These are phyloP conservation scores for Aspergillus mulundensis DNA, from an alignment of 495 filamentous ascomycete species.

Conservation along the genomic window DNA sequence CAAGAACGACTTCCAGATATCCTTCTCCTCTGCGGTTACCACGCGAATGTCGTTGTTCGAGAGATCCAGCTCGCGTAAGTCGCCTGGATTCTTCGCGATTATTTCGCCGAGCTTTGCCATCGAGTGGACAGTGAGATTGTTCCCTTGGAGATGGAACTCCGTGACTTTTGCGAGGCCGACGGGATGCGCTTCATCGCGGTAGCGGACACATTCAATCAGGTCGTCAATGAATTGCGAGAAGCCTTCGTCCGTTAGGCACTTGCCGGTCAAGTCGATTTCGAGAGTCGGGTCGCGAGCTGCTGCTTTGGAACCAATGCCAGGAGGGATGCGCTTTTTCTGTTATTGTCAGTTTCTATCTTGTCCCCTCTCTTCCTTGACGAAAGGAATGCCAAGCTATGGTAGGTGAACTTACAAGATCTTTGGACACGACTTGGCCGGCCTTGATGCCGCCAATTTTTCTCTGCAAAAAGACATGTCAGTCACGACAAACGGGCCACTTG, in stretches of 20 bases:
- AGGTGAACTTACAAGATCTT: slow-evolving; percentile 35
- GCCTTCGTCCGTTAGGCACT: slow-evolving; percentile 41
- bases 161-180: slow-evolving; percentile 36
- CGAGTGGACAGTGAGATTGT: slow-evolving; percentile 34
- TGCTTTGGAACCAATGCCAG: slow-evolving; percentile 28
- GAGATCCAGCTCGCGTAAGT: slow-evolving; percentile 46
- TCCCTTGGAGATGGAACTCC: slow-evolving; percentile 43
- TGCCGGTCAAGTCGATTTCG: slow-evolving; percentile 46
- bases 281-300: slow-evolving; percentile 35
- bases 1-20: slow-evolving; percentile 43
- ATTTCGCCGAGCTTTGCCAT: slow-evolving; percentile 37
- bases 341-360: background rate
- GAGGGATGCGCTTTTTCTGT: slow-evolving; percentile 39
- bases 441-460: slow-evolving; percentile 43
- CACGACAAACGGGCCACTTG: background rate
- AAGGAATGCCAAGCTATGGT: background rate
- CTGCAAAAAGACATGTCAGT: slow-evolving; percentile 15
- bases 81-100: slow-evolving; percentile 31
- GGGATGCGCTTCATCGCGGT: slow-evolving; percentile 24
- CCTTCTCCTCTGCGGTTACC: slow-evolving; percentile 26
- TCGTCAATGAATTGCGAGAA: slow-evolving; percentile 37
- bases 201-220: slow-evolving; percentile 33
- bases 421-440: slow-evolving; percentile 40
- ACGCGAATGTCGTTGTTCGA: slow-evolving; percentile 43
- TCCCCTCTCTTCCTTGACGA: background rate